Evolutionary conservation across 805 yeast genomes (phyloP), one percentile per base, ranked within the genome.

Genomic region (Myxozyma monticola): DNA sequence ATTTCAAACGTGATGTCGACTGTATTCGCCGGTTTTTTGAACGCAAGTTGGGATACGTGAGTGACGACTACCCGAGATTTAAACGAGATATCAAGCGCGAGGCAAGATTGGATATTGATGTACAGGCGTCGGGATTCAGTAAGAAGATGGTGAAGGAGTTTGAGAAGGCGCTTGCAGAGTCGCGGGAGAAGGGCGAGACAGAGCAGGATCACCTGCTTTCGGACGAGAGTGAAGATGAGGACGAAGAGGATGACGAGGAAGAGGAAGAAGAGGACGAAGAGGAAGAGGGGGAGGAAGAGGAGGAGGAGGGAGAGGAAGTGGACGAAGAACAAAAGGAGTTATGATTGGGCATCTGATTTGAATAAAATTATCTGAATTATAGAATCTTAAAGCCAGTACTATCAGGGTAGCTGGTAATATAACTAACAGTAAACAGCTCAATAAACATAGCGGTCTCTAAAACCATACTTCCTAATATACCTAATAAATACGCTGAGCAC

Each of bases 1-100:
- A 88, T 67, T 93, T 93, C 68, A 80, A 87, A 61, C 78, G 99
- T 71, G 99, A 93, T 70, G 95, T 93, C 21, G 86, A 88, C 49
- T 90, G 98, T 68, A 83, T 93, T 46, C 76, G 89, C 56, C 75
- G 82, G 39, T 93, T 91, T 64, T 93, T 93, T 71, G 81, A 76
- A 53, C 81, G 80, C 66, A 85, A 85, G 67, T 78, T 91, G 60
- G 79, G 80, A 56, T 93, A 86, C 62, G 76, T 73, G 4, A 96
- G 97, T 6, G 73, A 74, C 48, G 96, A 89, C 63, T 87, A 83
- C 63, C 99, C 99, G 1, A 78, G 76, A 42, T 88, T 91, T 70
- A 71, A 73, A 33, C 75, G 91, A 61, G 96, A 91, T 64, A 83
- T 91, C 4, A 54, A 72, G 53, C 77, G 97, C 65, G 70, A 68